These are phyloP conservation scores for Ustilago cynodontis DNA, from an alignment of 1,284 basidiomycete species.

Conservation along the genomic window DNA sequence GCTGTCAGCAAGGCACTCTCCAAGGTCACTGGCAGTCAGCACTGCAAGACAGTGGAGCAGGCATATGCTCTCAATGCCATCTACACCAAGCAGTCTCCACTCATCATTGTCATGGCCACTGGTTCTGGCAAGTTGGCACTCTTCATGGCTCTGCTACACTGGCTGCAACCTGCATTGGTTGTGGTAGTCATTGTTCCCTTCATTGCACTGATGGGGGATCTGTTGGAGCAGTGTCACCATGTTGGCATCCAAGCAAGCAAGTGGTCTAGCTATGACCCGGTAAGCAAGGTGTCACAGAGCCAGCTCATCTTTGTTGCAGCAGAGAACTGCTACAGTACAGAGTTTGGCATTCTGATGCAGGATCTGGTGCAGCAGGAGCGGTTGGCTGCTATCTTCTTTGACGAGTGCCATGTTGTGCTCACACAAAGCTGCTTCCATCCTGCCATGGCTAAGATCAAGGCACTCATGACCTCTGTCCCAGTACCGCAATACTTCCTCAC, in stretches of 20 bases:
- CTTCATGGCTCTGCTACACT: conserved; percentile 10
- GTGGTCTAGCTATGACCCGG: background rate
- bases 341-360: background rate
- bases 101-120: conserved; percentile 9
- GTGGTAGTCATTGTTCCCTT: conserved; percentile 3
- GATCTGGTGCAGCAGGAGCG: conserved; percentile 4
- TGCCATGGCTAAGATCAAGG: conserved; percentile 4
- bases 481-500: conserved; percentile 11
- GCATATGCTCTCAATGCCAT: conserved; percentile 11
- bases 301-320: conserved; percentile 4
- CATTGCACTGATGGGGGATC: conserved; percentile 1
- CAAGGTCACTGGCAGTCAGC: conserved; percentile 9
- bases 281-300: background rate
- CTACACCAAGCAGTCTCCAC: background rate
- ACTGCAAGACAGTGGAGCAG: conserved; percentile 1
- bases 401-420: conserved; percentile 7
- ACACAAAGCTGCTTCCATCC: background rate
- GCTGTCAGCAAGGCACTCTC: background rate
- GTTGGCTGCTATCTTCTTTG: conserved; percentile 15
- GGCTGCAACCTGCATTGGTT: background rate
- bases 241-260: conserved; percentile 3
- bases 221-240: conserved; percentile 7
- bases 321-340: conserved; percentile 9
- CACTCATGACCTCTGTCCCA: background rate
- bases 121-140: conserved; percentile 12